Conservation (phyloP, 202 grass and related monocot genomes). For the Panicum hallii region DNA sequence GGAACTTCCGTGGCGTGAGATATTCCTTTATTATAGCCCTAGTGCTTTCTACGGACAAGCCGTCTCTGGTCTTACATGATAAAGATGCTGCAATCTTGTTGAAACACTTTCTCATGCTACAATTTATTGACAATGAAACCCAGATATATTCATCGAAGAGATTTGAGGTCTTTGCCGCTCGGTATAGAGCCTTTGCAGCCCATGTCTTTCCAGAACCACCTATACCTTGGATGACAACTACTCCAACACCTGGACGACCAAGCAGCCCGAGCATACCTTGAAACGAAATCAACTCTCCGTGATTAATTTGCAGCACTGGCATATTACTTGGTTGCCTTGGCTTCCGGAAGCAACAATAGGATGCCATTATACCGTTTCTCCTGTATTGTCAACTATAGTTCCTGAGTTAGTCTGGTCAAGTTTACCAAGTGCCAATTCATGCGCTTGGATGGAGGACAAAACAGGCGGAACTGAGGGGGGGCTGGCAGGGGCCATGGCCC, state of each 20-base stretch:
- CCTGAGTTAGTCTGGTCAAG: background rate
- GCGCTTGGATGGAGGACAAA: background rate
- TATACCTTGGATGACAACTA: conserved; percentile 30
- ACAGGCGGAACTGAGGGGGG: too few relatives aligned
- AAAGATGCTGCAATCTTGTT: conserved; percentile 38
- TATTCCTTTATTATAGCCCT: background rate
- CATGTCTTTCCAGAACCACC: conserved; percentile 47
- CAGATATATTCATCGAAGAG: conserved; percentile 23
- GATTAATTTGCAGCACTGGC: accelerated
- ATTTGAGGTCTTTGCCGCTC: background rate
- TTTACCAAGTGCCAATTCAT: background rate
- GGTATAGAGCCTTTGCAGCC: conserved; percentile 34
- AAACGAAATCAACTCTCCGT: background rate
- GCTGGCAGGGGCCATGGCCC: too few relatives aligned
- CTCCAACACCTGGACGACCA: background rate
- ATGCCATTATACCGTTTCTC: background rate
- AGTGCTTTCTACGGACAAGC: background rate
- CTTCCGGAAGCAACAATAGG: background rate
- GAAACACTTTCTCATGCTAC: background rate
- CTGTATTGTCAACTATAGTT: background rate
- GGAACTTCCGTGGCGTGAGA: conserved; percentile 11
- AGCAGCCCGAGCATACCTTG: conserved; percentile 19
- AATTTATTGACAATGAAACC: conserved; percentile 21
- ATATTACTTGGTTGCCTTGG: background rate
- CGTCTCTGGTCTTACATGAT: background rate